These are phyloP conservation scores for Clarkia xantiana DNA, from an alignment of 345 rosid species.

Conservation along the genomic window DNA sequence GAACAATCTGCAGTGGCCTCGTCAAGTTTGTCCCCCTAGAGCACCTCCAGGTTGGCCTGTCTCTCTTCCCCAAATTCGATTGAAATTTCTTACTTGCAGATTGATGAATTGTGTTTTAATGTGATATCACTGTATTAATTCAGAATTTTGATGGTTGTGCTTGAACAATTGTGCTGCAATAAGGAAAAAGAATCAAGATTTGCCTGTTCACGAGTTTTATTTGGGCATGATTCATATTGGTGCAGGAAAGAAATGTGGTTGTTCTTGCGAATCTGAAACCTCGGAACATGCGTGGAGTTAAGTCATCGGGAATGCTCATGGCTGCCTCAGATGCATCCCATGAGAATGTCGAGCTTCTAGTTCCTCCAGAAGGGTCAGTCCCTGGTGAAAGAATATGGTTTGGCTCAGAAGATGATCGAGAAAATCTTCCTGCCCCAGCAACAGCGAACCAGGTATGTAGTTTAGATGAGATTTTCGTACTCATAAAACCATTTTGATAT, in stretches of 20 bases:
- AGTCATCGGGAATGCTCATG: conserved; percentile 81
- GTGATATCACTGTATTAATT: too few relatives aligned
- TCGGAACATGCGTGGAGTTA: conserved; percentile 89
- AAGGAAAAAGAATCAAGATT: background rate
- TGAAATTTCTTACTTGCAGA: too few relatives aligned
- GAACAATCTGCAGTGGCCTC: conserved; percentile 88
- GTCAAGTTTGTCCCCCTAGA: conserved; percentile 61
- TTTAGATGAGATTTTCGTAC: background rate
- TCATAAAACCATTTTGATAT: too few relatives aligned
- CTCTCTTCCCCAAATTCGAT: background rate
- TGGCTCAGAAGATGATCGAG: conserved; percentile 41
- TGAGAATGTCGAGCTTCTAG: conserved; percentile 66
- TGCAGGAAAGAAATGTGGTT: conserved; percentile 57
- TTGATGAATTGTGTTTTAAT: background rate
- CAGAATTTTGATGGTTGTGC: background rate
- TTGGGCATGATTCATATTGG: background rate
- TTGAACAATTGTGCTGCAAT: background rate
- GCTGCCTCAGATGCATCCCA: conserved; percentile 78
- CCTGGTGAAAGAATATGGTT: conserved; percentile 89
- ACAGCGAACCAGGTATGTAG: conserved; percentile 57
- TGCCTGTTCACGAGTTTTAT: background rate
- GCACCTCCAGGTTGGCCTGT: conserved; percentile 36
- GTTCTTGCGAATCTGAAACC: conserved; percentile 84
- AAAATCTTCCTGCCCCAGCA: conserved; percentile 45
- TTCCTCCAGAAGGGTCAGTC: conserved; percentile 54